These are phyloP conservation scores for Trichoderma asperellum DNA, from an alignment of 2,329 filamentous ascomycete species.

Conservation along the genomic window DNA sequence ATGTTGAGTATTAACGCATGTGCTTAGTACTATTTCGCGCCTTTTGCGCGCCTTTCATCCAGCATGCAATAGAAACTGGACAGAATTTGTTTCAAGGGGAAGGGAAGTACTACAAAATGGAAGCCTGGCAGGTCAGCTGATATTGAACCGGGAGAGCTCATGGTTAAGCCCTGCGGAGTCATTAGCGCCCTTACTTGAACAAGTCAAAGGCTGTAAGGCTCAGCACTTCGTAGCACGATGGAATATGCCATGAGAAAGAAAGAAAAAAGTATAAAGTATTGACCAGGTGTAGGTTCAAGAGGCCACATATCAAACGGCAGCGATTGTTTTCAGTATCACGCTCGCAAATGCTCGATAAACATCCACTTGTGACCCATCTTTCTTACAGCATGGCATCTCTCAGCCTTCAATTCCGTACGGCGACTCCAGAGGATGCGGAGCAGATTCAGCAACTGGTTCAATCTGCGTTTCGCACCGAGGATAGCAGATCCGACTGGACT, in stretches of 20 bases:
- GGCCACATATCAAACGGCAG: neutral
- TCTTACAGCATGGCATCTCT: neutral
- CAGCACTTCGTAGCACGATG: neutral
- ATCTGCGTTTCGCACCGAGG: conserved; percentile 46
- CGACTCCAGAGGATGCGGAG: conserved; percentile 43
- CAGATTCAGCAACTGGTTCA: conserved; percentile 45
- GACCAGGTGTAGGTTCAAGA: neutral
- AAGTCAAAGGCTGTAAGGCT: neutral
- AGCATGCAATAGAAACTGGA: neutral
- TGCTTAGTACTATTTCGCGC: neutral
- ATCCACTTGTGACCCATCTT: neutral
- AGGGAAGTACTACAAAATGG: neutral
- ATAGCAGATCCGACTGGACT: conserved; percentile 43
- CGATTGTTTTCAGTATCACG: neutral
- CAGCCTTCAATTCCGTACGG: conserved; percentile 44
- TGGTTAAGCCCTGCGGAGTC: neutral
- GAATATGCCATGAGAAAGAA: neutral
- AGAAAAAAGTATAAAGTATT: neutral
- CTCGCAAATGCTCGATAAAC: neutral
- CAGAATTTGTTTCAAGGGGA: neutral
- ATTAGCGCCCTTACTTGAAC: conserved; percentile 17
- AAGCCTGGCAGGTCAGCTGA: neutral
- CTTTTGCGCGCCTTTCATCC: neutral
- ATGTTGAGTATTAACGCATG: neutral
- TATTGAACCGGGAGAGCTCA: neutral